Base-by-base conservation (phyloP, 108 stramenopile genomes). In the Nitzschia sp. region DNA sequence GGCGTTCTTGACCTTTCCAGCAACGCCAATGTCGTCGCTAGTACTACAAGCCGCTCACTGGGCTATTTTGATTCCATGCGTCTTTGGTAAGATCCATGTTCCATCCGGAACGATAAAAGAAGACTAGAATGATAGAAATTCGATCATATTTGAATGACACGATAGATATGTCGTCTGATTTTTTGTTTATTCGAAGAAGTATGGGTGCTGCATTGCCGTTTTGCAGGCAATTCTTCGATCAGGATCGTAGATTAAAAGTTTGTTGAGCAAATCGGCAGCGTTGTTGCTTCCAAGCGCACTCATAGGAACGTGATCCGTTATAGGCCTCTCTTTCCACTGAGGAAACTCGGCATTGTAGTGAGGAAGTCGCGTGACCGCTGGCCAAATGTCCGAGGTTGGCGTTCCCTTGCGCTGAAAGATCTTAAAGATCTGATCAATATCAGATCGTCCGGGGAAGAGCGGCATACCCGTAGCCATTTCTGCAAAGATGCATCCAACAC, bases 401-500 rank as follows among this genome's bases (percentile, higher is more conserved):
- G 99, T 99, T 31, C 94, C 94, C 45, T 89, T 78, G 9, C 90
- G 77, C 66, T 94, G 89, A 65, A 97, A 94, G 70, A 97, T 95
- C 53, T 92, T 91, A 71, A 91, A 90, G 9, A 95, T 77, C 72
- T 97, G 94, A 67, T 95, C 94, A 71, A 92, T 94, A 67, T 92
- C 90, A 1, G 79, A 78, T 42, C 91, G 78, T 46, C 96, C 96
- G 6, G 92, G 89, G 65, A 95, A 94, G 17, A 97, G 80, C 0
- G 94, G 92, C 68, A 90, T 80, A 13, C 96, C 93, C 0, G 88
- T 93, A 21, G 97, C 87, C 89, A 98, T 93, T 85, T 99, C 98
- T 27, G 96, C 98, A 74, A 99, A 83, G 73, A 99, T 97, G 81
- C 98, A 99, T 15, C 98, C 98, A 26, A 94, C 75, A 48, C 91